phyloP scores from a whole-genome alignment of 164 flowering plant genomes.

The Malania oleifera region DNA sequence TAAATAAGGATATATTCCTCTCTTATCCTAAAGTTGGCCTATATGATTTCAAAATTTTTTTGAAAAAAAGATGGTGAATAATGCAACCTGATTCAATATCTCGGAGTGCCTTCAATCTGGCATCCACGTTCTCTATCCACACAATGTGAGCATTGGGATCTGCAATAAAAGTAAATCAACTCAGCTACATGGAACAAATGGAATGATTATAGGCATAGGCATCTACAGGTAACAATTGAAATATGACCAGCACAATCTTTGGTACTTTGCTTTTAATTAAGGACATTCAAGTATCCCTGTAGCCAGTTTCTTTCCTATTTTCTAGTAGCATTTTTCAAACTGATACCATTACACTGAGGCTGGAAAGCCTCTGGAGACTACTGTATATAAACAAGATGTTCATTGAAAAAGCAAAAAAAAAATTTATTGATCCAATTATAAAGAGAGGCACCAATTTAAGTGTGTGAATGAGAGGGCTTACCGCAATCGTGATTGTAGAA shows the following conservation, averaged over 20 bases:
- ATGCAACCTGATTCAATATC: conserved; percentile 73
- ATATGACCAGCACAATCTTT: too few species aligned
- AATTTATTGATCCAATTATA: too few species aligned
- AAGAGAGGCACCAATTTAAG: background rate
- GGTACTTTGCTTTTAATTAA: too few species aligned
- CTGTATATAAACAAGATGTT: too few species aligned
- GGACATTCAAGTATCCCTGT: too few species aligned
- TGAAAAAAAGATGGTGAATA: background rate
- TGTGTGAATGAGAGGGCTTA: conserved; percentile 17
- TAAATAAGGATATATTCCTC: too few species aligned
- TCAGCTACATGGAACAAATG: background rate
- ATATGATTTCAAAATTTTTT: background rate
- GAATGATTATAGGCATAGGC: background rate
- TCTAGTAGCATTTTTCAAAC: too few species aligned
- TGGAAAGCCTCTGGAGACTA: too few species aligned
- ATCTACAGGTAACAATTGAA: background rate
- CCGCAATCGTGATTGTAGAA: conserved; percentile 69
- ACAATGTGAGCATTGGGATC: conserved; percentile 87
- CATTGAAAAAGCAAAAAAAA: too few species aligned
- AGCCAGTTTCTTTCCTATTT: too few species aligned
- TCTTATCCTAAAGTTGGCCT: too few species aligned
- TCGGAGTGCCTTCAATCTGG: conserved; percentile 76
- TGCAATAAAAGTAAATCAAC: conserved; percentile 20
- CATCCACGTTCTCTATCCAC: conserved; percentile 75
- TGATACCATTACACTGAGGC: too few species aligned